Conservation (phyloP, 768 basidiomycete species). For the Mycena kentingensis region DNA sequence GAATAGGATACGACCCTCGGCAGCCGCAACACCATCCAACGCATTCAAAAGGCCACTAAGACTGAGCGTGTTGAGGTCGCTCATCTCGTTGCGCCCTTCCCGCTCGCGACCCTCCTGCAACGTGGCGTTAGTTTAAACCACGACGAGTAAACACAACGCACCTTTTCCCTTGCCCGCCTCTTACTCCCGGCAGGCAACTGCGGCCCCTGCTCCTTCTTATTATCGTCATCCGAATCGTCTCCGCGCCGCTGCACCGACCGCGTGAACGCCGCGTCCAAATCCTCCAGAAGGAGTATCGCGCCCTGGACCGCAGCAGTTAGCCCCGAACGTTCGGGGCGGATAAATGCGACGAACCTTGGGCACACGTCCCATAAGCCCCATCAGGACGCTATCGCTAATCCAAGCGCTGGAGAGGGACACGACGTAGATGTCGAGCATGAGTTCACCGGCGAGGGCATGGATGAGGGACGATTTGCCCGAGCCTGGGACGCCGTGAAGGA, state of each 20-base stretch:
- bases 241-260: conserved; percentile 68
- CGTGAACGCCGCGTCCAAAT: conserved; percentile 88
- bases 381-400: conserved; percentile 87
- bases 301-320: conserved; percentile 24
- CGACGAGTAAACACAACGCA: background rate
- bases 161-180: conserved; percentile 18
- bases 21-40: conserved; percentile 83
- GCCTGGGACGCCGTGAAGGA: conserved; percentile 82
- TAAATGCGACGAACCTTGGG: conserved; percentile 40
- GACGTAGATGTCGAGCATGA: conserved; percentile 91
- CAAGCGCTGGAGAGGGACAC: conserved; percentile 83
- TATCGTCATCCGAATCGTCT: conserved; percentile 36
- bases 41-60: conserved; percentile 83
- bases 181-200: conserved; percentile 15
- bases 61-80: conserved; percentile 79
- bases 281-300: conserved; percentile 87
- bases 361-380: conserved; percentile 83
- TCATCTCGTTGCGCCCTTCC: conserved; percentile 61
- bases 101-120: conserved; percentile 43
- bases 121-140: background rate
- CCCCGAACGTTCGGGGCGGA: background rate
- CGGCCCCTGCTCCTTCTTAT: conserved; percentile 25
- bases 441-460: conserved; percentile 83
- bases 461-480: conserved; percentile 87
- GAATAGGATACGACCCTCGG: conserved; percentile 85